phyloP scores from a whole-genome alignment of 345 rosid species.

The Viola odorata region DNA sequence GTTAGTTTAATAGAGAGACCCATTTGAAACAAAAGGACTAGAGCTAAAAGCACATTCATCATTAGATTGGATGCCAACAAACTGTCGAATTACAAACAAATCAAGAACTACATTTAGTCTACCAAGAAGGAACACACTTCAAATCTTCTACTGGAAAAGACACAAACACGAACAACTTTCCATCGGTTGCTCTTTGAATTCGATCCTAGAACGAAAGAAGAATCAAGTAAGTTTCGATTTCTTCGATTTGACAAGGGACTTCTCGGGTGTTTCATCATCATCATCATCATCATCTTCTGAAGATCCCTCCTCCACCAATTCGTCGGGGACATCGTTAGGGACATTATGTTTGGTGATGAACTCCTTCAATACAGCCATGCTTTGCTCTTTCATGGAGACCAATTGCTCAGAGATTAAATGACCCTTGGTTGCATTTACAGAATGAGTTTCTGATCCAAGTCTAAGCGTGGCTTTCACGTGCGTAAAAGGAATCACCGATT shows the following conservation, averaged over 20 bases:
- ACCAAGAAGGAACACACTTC: no score
- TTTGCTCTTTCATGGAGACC: slow-evolving; percentile 67
- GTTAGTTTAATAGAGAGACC: no score
- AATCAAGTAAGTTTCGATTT: slow-evolving; percentile 58
- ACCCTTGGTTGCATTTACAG: slow-evolving; percentile 35
- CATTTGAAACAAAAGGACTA: no score
- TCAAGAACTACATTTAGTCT: no score
- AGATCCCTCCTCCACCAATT: slow-evolving; percentile 42
- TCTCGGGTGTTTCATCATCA: slow-evolving; percentile 29
- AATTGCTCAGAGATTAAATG: slow-evolving; percentile 49
- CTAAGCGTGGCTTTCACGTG: slow-evolving; percentile 45
- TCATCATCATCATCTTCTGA: slow-evolving; percentile 43
- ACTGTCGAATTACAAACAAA: no score
- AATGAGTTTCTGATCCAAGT: slow-evolving; percentile 65
- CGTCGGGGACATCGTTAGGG: slow-evolving; percentile 71
- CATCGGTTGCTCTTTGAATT: not conserved
- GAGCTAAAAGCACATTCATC: no score
- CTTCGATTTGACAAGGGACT: slow-evolving; percentile 45
- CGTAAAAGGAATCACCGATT: slow-evolving; percentile 16
- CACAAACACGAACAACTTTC: no score
- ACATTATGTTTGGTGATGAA: slow-evolving; percentile 82
- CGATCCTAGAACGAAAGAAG: not conserved
- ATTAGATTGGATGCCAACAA: no score
- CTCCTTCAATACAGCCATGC: slow-evolving; percentile 69
- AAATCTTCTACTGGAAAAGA: no score